A percentile compares a stretch with the other conserved stretches of the same genome.
phyloP scores from a whole-genome alignment of 2,329 filamentous ascomycete species.

The Fusarium paranaense region DNA sequence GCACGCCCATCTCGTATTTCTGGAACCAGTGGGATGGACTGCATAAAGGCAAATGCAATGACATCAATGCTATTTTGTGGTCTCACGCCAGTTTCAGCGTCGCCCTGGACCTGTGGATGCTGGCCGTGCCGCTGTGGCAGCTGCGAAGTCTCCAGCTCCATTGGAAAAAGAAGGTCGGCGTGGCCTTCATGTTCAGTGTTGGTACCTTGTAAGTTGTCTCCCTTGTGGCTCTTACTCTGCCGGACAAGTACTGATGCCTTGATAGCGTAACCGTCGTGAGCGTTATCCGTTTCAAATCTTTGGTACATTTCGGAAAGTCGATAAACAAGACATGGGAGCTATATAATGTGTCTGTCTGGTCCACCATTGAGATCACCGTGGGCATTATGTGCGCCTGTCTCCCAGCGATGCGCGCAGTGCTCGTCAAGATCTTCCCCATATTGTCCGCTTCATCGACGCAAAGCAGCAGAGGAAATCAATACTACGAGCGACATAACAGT shows the following conservation, averaged over 20 bases:
- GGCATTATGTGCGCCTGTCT: slow-evolving; percentile 2
- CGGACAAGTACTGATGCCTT: background rate
- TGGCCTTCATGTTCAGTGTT: slow-evolving; percentile 58
- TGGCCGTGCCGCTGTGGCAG: slow-evolving; percentile 58
- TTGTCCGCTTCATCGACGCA: background rate
- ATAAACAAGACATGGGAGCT: slow-evolving; percentile 41
- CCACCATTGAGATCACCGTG: slow-evolving; percentile 41
- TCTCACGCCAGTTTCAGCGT: slow-evolving; percentile 61
- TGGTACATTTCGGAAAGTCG: slow-evolving; percentile 39
- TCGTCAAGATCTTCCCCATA: background rate
- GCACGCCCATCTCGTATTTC: slow-evolving; percentile 58
- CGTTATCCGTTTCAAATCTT: slow-evolving; percentile 42
- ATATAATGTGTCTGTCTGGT: slow-evolving; percentile 44
- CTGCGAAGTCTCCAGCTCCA: slow-evolving; percentile 53
- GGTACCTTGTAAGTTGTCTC: slow-evolving; percentile 51
- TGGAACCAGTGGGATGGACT: slow-evolving; percentile 65
- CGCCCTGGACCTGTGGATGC: slow-evolving; percentile 59
- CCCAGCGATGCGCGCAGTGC: background rate
- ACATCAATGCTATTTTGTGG: slow-evolving; percentile 59
- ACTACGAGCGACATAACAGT: background rate
- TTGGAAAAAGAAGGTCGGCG: slow-evolving; percentile 57
- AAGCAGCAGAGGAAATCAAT: background rate
- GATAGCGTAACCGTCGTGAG: slow-evolving; percentile 45
- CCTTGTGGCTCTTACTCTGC: background rate
- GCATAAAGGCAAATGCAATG: slow-evolving; percentile 45